Percentiles rank a stretch among this genome's conserved stretches.
phyloP scores from a whole-genome alignment of 768 basidiomycete species.

The Chiua virens region DNA sequence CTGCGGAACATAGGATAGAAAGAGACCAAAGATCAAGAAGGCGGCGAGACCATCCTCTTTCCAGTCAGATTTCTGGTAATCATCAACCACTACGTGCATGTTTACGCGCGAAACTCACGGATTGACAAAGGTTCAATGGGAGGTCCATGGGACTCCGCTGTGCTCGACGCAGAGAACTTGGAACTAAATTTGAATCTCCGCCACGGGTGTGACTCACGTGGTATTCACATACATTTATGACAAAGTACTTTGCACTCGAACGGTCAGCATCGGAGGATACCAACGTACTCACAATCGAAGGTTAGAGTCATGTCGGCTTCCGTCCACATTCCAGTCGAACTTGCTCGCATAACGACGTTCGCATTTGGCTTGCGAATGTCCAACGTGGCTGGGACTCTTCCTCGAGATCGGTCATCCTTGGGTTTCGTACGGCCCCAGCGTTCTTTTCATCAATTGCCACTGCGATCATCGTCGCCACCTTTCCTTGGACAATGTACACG shows the following conservation, averaged over 20 bases:
- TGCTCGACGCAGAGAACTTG: too few species aligned
- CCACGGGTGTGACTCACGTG: constrained; percentile 2
- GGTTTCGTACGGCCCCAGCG: background rate
- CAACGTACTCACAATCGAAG: background rate
- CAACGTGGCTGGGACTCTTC: background rate
- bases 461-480: background rate
- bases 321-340: constrained; percentile 6
- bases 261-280: background rate
- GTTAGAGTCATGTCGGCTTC: background rate
- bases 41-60: constrained; percentile 62
- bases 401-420: constrained; percentile 2
- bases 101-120: constrained; percentile 11
- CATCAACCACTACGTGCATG: background rate
- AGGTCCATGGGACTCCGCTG: too few species aligned
- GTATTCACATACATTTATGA: background rate
- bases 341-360: constrained; percentile 14
- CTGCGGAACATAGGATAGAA: constrained; percentile 85
- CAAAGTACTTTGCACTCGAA: background rate
- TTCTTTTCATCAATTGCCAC: constrained; percentile 11
- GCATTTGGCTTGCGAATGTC: constrained; percentile 7
- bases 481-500: background rate
- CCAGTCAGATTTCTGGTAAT: constrained; percentile 66
- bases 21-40: constrained; percentile 66
- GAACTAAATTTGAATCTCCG: background rate
- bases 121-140: constrained; percentile 12